These are phyloP conservation scores for Sordariomycetes sp. DNA, from an alignment of 2,329 filamentous ascomycete genomes.

Conservation along the genomic window DNA sequence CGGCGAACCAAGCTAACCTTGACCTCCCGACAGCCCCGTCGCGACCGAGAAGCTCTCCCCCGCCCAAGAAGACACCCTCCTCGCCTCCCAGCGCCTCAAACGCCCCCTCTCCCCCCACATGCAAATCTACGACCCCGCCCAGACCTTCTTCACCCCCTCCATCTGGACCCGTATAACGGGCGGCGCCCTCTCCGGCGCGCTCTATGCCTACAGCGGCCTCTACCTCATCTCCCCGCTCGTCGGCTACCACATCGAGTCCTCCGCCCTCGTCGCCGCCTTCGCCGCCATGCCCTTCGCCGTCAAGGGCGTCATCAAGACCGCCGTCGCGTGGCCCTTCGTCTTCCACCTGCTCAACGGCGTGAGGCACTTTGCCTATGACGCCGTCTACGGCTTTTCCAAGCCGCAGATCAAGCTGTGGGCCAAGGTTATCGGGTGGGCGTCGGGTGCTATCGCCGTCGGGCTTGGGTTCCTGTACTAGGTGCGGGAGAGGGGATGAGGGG, in stretches of 20 bases:
- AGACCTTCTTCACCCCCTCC: conserved; percentile 69
- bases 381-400: conserved; percentile 36
- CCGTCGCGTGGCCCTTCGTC: conserved; percentile 43
- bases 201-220: conserved; percentile 69
- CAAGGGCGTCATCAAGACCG: conserved; percentile 44
- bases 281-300: conserved; percentile 43
- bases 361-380: conserved; percentile 40
- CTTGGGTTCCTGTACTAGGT: conserved; percentile 35
- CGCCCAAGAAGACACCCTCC: conserved; percentile 46
- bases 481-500: background rate
- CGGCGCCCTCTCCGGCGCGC: conserved; percentile 50
- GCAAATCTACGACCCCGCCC: conserved; percentile 70
- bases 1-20: conserved; percentile 2
- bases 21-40: conserved; percentile 26
- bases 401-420: conserved; percentile 29
- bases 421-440: conserved; percentile 31
- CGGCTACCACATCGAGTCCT: conserved; percentile 48
- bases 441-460: conserved; percentile 25
- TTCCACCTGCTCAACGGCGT: conserved; percentile 44
- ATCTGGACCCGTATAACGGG: conserved; percentile 79
- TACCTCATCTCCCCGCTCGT: conserved; percentile 71
- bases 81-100: conserved; percentile 65
- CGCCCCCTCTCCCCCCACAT: conserved; percentile 82
- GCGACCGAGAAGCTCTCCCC: conserved; percentile 44
- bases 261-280: conserved; percentile 45